phyloP scores from a whole-genome alignment of 805 yeast species.

The Cyberlindnera nakhonratchasimensis region DNA sequence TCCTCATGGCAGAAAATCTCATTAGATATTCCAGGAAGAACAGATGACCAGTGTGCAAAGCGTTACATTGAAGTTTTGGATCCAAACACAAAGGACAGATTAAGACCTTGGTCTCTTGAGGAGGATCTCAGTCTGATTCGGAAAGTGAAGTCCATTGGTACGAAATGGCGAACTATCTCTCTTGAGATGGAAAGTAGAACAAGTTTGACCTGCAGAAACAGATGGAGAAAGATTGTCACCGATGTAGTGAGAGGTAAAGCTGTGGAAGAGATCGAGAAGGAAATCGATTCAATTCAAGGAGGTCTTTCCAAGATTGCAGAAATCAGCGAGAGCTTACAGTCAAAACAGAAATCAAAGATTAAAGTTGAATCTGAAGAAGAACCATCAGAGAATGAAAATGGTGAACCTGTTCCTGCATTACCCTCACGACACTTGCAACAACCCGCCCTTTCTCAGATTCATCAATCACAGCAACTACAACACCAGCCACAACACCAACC shows the following conservation, averaged over 20 bases:
- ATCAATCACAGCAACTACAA: background rate
- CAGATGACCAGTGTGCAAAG: slow-evolving; percentile 94
- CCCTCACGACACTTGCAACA: background rate
- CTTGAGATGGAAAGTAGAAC: slow-evolving; percentile 73
- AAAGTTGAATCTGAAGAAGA: slow-evolving; percentile 5
- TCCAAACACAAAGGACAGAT: slow-evolving; percentile 71
- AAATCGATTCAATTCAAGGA: slow-evolving; percentile 52
- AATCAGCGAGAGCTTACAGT: slow-evolving; percentile 20
- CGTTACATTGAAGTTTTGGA: slow-evolving; percentile 85
- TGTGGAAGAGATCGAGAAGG: slow-evolving; percentile 47
- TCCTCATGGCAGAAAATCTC: slow-evolving; percentile 86
- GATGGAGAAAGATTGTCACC: slow-evolving; percentile 87
- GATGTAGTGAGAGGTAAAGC: slow-evolving; percentile 70
- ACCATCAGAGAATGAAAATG: background rate
- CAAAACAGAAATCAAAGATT: slow-evolving; percentile 13
- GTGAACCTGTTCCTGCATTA: background rate
- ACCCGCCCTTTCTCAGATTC: background rate
- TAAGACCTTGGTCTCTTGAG: slow-evolving; percentile 73
- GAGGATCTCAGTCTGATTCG: slow-evolving; percentile 73
- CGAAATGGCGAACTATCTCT: slow-evolving; percentile 86
- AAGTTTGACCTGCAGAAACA: slow-evolving; percentile 82
- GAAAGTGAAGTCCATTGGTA: slow-evolving; percentile 68
- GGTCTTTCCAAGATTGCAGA: slow-evolving; percentile 30
- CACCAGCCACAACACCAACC: background rate
- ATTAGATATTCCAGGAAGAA: slow-evolving; percentile 71